phyloP scores from a whole-genome alignment of 2,329 filamentous ascomycete genomes.

The Fusarium tupiense region DNA sequence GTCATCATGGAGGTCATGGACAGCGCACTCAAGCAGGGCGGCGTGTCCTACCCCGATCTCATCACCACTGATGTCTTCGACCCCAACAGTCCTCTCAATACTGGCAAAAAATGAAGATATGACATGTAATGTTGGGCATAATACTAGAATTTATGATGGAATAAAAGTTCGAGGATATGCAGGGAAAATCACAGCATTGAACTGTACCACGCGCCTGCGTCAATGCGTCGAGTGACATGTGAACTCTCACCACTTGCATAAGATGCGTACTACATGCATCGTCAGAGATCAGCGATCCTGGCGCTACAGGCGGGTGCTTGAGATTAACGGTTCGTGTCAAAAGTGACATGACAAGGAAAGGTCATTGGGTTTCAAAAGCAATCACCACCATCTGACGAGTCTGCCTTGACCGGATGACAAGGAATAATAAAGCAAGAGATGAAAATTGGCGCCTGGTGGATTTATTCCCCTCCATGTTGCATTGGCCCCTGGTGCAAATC shows the following conservation, averaged over 20 bases:
- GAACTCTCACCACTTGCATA: conserved; percentile 7
- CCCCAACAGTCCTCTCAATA: conserved; percentile 69
- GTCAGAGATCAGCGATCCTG: conserved; percentile 28
- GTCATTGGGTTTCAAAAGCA: conserved; percentile 1
- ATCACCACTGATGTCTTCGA: conserved; percentile 69
- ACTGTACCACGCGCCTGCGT: background rate
- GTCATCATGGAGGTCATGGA: conserved; percentile 83
- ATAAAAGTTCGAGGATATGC: background rate
- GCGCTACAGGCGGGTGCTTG: conserved; percentile 25
- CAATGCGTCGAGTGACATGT: background rate
- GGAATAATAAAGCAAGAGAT: background rate
- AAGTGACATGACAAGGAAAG: conserved; percentile 26
- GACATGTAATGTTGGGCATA: background rate
- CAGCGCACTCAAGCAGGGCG: conserved; percentile 62
- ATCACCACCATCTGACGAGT: conserved; percentile 29
- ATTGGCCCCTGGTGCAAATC: conserved; percentile 3
- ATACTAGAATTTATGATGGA: background rate
- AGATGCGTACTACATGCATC: conserved; percentile 14
- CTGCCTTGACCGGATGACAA: conserved; percentile 13
- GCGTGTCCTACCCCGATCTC: conserved; percentile 62
- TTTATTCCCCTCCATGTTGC: conserved; percentile 5
- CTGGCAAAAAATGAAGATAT: conserved; percentile 53
- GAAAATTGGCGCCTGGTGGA: conserved; percentile 1
- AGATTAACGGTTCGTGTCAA: conserved; percentile 41
- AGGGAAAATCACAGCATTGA: conserved; percentile 4